phyloP scores from a whole-genome alignment of 257 asterid genomes.

The Solanum tarapatanum region DNA sequence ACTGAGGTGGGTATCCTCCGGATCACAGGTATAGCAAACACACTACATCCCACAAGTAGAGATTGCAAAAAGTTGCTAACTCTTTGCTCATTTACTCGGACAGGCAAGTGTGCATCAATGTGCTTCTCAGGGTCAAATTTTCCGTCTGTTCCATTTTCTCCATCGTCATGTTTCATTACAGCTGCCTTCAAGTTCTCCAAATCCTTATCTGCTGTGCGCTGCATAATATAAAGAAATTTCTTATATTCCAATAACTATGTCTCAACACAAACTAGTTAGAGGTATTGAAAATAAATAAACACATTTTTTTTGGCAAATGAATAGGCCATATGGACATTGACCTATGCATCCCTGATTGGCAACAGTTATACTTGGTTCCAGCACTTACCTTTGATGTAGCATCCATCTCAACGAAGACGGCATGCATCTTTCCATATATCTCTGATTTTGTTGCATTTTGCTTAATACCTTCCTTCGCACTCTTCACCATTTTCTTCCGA shows the following conservation, averaged over 20 bases:
- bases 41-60: slow-evolving; percentile 56
- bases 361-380: neutral
- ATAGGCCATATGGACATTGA: neutral
- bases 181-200: slow-evolving; percentile 75
- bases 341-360: neutral
- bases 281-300: neutral
- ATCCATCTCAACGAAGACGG: slow-evolving; percentile 82
- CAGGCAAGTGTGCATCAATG: slow-evolving; percentile 83
- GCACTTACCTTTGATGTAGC: slow-evolving; percentile 43
- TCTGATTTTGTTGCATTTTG: slow-evolving; percentile 70
- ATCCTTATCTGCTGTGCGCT: slow-evolving; percentile 55
- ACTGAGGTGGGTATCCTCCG: slow-evolving; percentile 86
- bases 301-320: neutral
- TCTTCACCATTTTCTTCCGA: slow-evolving; percentile 72
- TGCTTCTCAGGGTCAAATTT: slow-evolving; percentile 61
- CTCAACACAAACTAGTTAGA: neutral
- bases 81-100: slow-evolving; percentile 91
- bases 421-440: slow-evolving; percentile 84
- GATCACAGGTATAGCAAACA: slow-evolving; percentile 63
- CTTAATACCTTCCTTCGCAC: slow-evolving; percentile 65
- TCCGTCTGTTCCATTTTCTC: slow-evolving; percentile 13
- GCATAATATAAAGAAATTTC: slow-evolving; percentile 5
- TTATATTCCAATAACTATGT: neutral
- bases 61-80: slow-evolving; percentile 87
- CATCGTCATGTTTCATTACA: slow-evolving; percentile 52